Conservation (phyloP, 2,329 filamentous ascomycete species). For the Xylaria sp. region DNA sequence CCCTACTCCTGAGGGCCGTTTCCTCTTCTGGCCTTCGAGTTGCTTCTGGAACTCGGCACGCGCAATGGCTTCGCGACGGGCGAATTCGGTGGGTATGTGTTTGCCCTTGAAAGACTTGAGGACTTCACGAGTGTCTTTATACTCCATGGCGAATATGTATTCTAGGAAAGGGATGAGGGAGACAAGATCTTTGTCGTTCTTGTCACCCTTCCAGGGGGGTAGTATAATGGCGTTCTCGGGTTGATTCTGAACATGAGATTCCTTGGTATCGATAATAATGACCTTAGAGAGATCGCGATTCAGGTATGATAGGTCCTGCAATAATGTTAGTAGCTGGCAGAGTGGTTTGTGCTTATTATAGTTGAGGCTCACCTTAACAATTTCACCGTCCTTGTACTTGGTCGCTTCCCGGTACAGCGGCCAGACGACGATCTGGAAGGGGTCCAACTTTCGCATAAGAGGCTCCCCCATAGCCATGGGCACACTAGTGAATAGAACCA, state of each 20-base stretch:
- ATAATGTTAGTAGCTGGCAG: neutral
- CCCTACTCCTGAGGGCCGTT: conserved; percentile 70
- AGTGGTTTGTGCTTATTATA: neutral
- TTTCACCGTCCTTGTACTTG: conserved; percentile 93
- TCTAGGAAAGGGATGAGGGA: conserved; percentile 95
- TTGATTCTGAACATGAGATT: conserved; percentile 83
- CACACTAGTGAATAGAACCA: conserved; percentile 93
- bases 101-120: conserved; percentile 89
- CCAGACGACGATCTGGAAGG: conserved; percentile 95
- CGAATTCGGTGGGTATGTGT: conserved; percentile 90
- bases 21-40: conserved; percentile 72
- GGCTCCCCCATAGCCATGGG: conserved; percentile 87
- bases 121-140: conserved; percentile 85
- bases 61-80: conserved; percentile 84
- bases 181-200: conserved; percentile 86
- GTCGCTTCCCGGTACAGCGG: conserved; percentile 96
- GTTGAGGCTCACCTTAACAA: conserved; percentile 79
- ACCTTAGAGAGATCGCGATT: conserved; percentile 97
- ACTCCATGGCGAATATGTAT: conserved; percentile 94
- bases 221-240: conserved; percentile 97
- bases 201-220: conserved; percentile 87
- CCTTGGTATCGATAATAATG: conserved; percentile 90
- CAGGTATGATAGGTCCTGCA: conserved; percentile 92
- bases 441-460: conserved; percentile 91
- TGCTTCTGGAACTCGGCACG: conserved; percentile 86